Base-by-base conservation (phyloP, 371 early-diverging fungal genomes). In the Rhizomucor pusillus region DNA sequence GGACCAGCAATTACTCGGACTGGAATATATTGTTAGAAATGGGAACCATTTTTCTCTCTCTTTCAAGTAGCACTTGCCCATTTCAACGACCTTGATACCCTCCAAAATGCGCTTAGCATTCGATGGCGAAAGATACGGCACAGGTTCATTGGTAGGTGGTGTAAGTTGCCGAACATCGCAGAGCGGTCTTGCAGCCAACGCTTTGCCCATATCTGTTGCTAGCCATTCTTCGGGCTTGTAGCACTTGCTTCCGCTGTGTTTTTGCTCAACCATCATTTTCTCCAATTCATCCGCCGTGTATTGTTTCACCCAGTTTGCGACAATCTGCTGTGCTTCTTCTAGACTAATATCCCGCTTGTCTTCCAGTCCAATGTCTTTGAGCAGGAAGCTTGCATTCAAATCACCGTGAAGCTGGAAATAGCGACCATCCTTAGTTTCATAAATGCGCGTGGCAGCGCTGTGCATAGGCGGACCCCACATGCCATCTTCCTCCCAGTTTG, bases 351-450 rank as follows among this genome's bases (percentile, higher is more conserved):
- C 36, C 14, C 29, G 43, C n/a, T 14, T 52, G 18, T 37, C 34
- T 12, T 20, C 46, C 44, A 54, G 23, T 7, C 54, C 54, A 13
- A 54, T 46, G 16, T 54, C 40, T 5, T 45, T 16, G 7, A 54
- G 29, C 10, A 54, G 11, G 14, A 40, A 14, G n/a, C 19, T 19
- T 6, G 39, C 35, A 46, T 54, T 46, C 2, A 54, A 24, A 46
- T 54, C 54, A 20, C 57, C 57, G 22, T 57, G 57, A 5, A 57
- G 19, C 16, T 57, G 57, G 45, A 50, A 57, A 29, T 43, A 57
- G n/a, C 57, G 50, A 20, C 44, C 50, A 22, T 57, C 57, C 49
- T 57, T 57, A 5, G 57, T 57, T 10, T 35, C 43, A 22, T 57
- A 57, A 35, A 57, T 43, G 33, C 14, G 14, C 11, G 57, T 57